phyloP scores from a whole-genome alignment of 768 basidiomycete genomes.

The Tylopilus plumbeoviolaceoides region DNA sequence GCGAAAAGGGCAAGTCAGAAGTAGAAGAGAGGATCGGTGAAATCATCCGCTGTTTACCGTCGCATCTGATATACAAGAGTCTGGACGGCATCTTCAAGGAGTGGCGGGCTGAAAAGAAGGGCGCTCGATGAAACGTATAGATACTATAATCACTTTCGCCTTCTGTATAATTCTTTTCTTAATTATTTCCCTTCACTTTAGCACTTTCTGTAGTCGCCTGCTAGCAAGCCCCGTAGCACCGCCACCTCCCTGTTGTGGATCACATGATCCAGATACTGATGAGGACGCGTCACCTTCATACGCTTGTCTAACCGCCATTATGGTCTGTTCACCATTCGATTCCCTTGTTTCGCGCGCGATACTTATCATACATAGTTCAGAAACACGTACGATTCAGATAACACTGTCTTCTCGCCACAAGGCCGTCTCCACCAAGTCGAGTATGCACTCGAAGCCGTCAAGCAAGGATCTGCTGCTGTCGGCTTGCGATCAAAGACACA shows the following conservation, averaged over 20 bases:
- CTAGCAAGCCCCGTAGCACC: background rate
- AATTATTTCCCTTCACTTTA: slow-evolving; percentile 1
- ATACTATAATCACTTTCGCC: slow-evolving; percentile 1
- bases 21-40: slow-evolving; percentile 79
- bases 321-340: slow-evolving; percentile 25
- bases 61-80: slow-evolving; percentile 83
- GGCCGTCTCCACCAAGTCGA: slow-evolving; percentile 96
- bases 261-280: slow-evolving; percentile 25
- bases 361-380: slow-evolving; percentile 56
- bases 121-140: slow-evolving; percentile 38
- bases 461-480: slow-evolving; percentile 99
- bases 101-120: slow-evolving; percentile 82
- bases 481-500: slow-evolving; percentile 95
- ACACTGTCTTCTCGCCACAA: slow-evolving; percentile 96
- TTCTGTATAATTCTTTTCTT: slow-evolving; percentile 2
- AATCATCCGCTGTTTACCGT: slow-evolving; percentile 86
- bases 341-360: background rate
- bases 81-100: slow-evolving; percentile 95
- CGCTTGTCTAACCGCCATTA: slow-evolving; percentile 18
- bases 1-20: slow-evolving; percentile 63
- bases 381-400: slow-evolving; percentile 98
- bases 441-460: slow-evolving; percentile 98
- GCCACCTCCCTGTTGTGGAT: background rate
- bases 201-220: too few relatives aligned
- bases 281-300: slow-evolving; percentile 34